These are phyloP conservation scores for Ziziphus jujuba DNA, from an alignment of 306 rosid genomes.

Conservation along the genomic window DNA sequence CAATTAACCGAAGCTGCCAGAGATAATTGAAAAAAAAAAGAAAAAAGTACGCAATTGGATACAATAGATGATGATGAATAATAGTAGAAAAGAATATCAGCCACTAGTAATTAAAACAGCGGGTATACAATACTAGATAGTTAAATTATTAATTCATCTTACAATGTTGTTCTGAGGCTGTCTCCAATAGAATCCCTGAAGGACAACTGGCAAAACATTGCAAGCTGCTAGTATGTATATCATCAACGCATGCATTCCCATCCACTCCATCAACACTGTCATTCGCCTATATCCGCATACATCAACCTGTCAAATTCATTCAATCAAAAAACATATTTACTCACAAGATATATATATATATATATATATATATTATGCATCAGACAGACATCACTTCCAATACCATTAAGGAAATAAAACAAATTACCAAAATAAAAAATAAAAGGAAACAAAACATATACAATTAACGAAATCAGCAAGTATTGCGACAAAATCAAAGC, in stretches of 20 bases:
- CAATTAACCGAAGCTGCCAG: constrained; percentile 57
- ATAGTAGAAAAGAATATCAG: background rate
- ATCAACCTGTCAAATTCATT: constrained; percentile 78
- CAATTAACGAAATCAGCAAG: too few relatives aligned
- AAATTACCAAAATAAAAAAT: too few relatives aligned
- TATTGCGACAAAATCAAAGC: too few relatives aligned
- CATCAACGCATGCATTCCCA: constrained; percentile 87
- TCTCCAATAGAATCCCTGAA: constrained; percentile 84
- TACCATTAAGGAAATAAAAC: too few relatives aligned
- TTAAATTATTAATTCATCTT: constrained; percentile 17
- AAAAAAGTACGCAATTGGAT: background rate
- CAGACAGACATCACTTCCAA: too few relatives aligned
- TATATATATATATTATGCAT: too few relatives aligned
- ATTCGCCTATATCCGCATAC: constrained; percentile 67
- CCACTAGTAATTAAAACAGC: too few relatives aligned
- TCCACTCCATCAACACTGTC: constrained; percentile 70
- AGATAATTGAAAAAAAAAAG: too few relatives aligned
- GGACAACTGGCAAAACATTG: constrained; percentile 76
- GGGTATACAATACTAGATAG: too few relatives aligned
- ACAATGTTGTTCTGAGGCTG: constrained; percentile 80
- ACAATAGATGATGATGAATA: background rate
- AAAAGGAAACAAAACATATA: too few relatives aligned
- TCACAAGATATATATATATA: too few relatives aligned
- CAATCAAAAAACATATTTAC: too few relatives aligned
- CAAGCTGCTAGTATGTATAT: constrained; percentile 77